Percentiles rank a stretch among this genome's conserved stretches.
phyloP scores from a whole-genome alignment of 176 grass and related monocot genomes.

The Lolium perenne region DNA sequence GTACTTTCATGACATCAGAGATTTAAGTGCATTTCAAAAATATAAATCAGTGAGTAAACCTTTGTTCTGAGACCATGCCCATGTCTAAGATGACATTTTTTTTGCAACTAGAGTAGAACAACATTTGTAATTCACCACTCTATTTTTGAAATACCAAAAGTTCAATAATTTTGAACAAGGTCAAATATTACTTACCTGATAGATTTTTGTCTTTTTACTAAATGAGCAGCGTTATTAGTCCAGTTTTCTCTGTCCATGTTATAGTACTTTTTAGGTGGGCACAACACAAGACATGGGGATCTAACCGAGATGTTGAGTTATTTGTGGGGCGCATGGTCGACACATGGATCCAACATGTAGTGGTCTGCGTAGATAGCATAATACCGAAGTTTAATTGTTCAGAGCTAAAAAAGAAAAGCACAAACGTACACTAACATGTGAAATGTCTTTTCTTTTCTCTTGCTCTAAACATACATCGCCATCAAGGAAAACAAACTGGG shows the following conservation, averaged over 20 bases:
- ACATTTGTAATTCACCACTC: no score
- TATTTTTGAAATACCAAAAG: no score
- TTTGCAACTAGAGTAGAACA: no score
- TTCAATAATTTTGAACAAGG: no score
- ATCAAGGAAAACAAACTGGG: background rate
- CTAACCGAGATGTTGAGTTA: slow-evolving; percentile 20
- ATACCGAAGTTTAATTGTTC: slow-evolving; percentile 5
- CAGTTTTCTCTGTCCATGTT: background rate
- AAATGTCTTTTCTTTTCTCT: background rate
- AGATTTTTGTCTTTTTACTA: no score
- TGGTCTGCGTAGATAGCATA: slow-evolving; percentile 27
- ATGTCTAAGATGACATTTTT: no score
- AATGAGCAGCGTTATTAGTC: background rate
- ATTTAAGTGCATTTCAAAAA: no score
- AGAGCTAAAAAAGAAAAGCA: background rate
- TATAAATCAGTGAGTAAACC: no score
- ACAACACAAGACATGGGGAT: background rate
- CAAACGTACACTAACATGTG: background rate
- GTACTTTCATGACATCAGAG: no score
- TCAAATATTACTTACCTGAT: no score
- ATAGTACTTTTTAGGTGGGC: background rate
- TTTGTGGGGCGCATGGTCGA: slow-evolving; percentile 47
- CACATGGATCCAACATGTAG: slow-evolving; percentile 18
- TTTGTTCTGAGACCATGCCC: no score
- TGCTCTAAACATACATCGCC: background rate